These are phyloP conservation scores for Paecilomyces formosus DNA, from an alignment of 2,329 filamentous ascomycete species.

Conservation along the genomic window DNA sequence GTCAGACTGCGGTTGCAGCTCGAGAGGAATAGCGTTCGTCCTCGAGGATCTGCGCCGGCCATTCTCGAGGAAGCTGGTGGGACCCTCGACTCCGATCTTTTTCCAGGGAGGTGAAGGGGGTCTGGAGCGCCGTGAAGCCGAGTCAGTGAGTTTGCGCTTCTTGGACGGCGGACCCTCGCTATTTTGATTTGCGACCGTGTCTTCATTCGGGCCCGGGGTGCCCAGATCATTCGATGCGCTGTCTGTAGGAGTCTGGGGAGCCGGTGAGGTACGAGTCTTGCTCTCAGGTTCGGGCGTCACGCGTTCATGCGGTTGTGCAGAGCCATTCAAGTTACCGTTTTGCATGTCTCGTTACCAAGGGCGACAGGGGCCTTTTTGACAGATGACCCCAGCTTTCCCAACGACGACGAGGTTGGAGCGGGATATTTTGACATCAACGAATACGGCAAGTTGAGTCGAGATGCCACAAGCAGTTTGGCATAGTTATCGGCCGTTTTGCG, in stretches of 20 bases:
- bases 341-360: constrained; percentile 38
- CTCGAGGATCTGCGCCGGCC: constrained; percentile 56
- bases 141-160: constrained; percentile 36
- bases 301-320: constrained; percentile 31
- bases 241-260: constrained; percentile 14
- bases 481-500: constrained; percentile 36
- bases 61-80: constrained; percentile 68
- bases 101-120: constrained; percentile 84
- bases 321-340: constrained; percentile 37
- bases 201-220: constrained; percentile 20
- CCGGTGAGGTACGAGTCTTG: constrained; percentile 12
- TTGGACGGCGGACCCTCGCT: constrained; percentile 37
- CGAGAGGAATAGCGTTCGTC: constrained; percentile 42
- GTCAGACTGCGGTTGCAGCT: constrained; percentile 40
- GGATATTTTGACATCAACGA: constrained; percentile 33
- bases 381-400: constrained; percentile 40
- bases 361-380: constrained; percentile 33
- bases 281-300: constrained; percentile 24
- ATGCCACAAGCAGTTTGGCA: constrained; percentile 35
- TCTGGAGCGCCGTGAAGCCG: constrained; percentile 28
- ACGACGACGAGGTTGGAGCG: constrained; percentile 29
- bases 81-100: constrained; percentile 72
- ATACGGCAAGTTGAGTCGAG: constrained; percentile 23
- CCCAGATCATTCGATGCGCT: constrained; percentile 16
- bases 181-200: constrained; percentile 19